These are phyloP conservation scores for Globisporangium rhizosaccharum DNA, from an alignment of 352 stramenopile species.

Conservation along the genomic window DNA sequence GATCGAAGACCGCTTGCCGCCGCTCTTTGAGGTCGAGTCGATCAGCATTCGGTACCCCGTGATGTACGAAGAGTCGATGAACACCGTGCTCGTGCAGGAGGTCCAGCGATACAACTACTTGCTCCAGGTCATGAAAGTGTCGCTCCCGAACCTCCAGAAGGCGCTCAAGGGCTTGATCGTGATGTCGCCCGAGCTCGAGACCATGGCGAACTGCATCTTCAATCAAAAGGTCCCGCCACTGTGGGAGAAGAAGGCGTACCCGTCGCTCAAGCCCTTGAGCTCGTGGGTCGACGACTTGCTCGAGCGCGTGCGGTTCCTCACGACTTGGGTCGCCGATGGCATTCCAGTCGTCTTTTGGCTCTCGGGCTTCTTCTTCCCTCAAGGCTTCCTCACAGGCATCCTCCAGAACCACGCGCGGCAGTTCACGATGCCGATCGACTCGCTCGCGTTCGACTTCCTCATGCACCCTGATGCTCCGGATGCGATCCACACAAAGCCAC, in stretches of 20 bases:
- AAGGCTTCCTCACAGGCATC: slow-evolving; percentile 72
- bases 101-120: slow-evolving; percentile 90
- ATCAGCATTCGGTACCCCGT: slow-evolving; percentile 84
- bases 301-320: slow-evolving; percentile 64
- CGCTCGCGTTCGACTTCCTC: slow-evolving; percentile 75
- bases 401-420: slow-evolving; percentile 66
- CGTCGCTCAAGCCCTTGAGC: slow-evolving; percentile 85
- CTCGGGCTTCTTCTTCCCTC: slow-evolving; percentile 93
- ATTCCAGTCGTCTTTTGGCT: slow-evolving; percentile 76
- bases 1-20: slow-evolving; percentile 75
- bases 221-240: slow-evolving; percentile 83
- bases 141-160: slow-evolving; percentile 81
- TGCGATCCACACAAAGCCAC: slow-evolving; percentile 23
- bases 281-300: slow-evolving; percentile 88
- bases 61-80: slow-evolving; percentile 89
- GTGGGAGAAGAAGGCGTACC: slow-evolving; percentile 89
- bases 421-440: slow-evolving; percentile 78
- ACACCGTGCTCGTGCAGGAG: slow-evolving; percentile 90
- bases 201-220: slow-evolving; percentile 82
- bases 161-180: slow-evolving; percentile 53
- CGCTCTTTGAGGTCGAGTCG: slow-evolving; percentile 81
- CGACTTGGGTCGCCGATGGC: slow-evolving; percentile 27
- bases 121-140: slow-evolving; percentile 75
- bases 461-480: slow-evolving; percentile 53
- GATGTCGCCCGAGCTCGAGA: slow-evolving; percentile 26